Evolutionary conservation across 345 rosid species (phyloP), one percentile per base, ranked within the genome.

Genomic region (Eucalyptus pauciflora): DNA sequence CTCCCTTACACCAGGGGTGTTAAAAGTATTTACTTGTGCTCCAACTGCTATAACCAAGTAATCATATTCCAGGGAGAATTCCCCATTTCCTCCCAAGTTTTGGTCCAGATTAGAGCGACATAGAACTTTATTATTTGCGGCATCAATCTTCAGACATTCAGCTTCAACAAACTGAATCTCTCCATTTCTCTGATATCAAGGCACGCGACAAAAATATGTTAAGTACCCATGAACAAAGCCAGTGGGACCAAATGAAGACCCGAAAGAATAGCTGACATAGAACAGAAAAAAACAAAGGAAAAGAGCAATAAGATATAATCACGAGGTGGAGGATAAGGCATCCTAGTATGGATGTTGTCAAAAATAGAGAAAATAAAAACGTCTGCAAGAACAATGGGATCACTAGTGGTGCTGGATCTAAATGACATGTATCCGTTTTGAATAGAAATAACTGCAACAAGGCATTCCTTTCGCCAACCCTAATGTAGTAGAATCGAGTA

Each of bases 1-100:
- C 95, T 97, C 99, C 85, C 85, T 56, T n/a, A 97, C 99, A 91
- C 99, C 99, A 17, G 98, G 99, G 91, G 96, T 96, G 90, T 95
- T 93, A 67, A 98, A 98, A 64, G 99, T 98, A 93, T 98, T 98
- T 29, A 93, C 97, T 94, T 94, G 98, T 43, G 99, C 98, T 90
- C 99, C 99, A 3, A 98, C 96, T 4, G 98, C 96, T 51, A 98
- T 79, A 48, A 98, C 95, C 93, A 98, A 91, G 93, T 97, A 96
- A 91, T 98, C 99, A 88, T 97, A 98, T 16, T 94, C 98, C 88
- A 98, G 89, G 24, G 94, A 89, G 89, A 98, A 97, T 86, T 96
- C 97, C 79, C 88, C 89, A 87, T 89, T 91, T 87, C 94, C 98
- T 87, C 91, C 94, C 87, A 90, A 91, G 49, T 92, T 96, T 85